A percentile compares a stretch with the other conserved stretches of the same genome.
Evolutionary conservation across 176 grass and related monocot genomes (phyloP).

Genomic region (Thalia dealbata): DNA sequence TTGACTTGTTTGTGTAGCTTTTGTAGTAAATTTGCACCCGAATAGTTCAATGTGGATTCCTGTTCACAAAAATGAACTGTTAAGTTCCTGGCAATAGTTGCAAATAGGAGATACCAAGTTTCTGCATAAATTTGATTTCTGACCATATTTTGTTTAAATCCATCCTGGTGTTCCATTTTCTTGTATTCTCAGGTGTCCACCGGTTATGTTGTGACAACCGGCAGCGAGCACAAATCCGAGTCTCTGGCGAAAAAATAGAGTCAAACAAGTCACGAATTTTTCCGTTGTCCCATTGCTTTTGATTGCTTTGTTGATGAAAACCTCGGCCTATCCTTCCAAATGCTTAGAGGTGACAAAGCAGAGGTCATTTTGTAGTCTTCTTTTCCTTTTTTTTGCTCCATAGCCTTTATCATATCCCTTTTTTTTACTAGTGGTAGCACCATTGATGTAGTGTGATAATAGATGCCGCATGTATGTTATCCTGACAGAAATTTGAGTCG

Average conservation of each 20-base stretch:
- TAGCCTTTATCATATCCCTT: background rate
- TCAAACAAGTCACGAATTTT: background rate
- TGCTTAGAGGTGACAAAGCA: background rate
- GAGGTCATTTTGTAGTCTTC: background rate
- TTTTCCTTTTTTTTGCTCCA: background rate
- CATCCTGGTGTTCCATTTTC: background rate
- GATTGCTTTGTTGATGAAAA: background rate
- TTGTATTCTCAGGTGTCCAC: conserved; percentile 49
- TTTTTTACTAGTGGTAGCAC: background rate
- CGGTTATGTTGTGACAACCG: conserved; percentile 71
- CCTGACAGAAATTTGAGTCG: background rate
- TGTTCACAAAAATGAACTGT: no score
- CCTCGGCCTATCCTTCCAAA: background rate
- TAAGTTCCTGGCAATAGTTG: background rate
- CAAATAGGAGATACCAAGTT: background rate
- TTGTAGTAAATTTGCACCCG: background rate
- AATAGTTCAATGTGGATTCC: no score
- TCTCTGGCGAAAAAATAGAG: conserved; percentile 63
- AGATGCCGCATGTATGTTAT: background rate
- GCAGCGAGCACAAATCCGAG: conserved; percentile 80
- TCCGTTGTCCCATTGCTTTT: background rate
- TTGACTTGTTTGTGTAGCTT: background rate
- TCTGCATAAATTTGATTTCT: no score
- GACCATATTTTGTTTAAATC: background rate
- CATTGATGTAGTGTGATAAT: background rate